Percentiles rank a stretch among this genome's conserved stretches.
These are phyloP conservation scores for Lycium barbarum DNA, from an alignment of 257 asterid species.

Conservation along the genomic window DNA sequence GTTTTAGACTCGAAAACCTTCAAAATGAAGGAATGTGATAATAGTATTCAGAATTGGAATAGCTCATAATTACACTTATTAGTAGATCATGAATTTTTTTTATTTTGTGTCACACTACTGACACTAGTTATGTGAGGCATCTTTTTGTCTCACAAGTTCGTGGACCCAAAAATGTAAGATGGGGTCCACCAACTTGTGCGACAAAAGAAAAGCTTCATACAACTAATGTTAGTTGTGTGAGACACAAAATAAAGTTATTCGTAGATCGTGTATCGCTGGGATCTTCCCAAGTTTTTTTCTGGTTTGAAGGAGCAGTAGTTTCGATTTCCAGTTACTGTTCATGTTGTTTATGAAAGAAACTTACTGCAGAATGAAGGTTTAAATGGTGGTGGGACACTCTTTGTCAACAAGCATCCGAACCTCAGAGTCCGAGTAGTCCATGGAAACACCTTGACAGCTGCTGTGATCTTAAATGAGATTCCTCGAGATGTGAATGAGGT, in stretches of 20 bases:
- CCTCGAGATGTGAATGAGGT: conserved; percentile 77
- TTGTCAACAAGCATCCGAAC: conserved; percentile 73
- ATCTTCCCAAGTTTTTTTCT: not conserved
- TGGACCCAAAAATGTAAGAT: too few relatives aligned
- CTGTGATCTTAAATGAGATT: conserved; percentile 73
- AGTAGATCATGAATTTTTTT: not conserved
- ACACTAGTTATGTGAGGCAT: too few relatives aligned
- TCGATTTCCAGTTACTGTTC: not conserved
- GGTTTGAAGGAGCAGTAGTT: not conserved
- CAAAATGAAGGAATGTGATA: not conserved
- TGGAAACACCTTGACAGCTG: conserved; percentile 95
- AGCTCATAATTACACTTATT: not conserved
- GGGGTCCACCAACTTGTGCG: too few relatives aligned
- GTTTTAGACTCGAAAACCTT: not conserved
- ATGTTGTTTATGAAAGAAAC: conserved; percentile 15
- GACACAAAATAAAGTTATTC: too few relatives aligned
- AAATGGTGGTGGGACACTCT: conserved; percentile 88
- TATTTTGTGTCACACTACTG: too few relatives aligned
- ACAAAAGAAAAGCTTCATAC: too few relatives aligned
- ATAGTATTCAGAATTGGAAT: not conserved
- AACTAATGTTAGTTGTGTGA: too few relatives aligned
- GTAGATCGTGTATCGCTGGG: not conserved
- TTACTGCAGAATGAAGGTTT: conserved; percentile 71
- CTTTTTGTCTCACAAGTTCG: too few relatives aligned
- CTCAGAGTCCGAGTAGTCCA: conserved; percentile 88